Percentiles rank a stretch among this genome's conserved stretches.
These are phyloP conservation scores for Xylaria cubensis DNA, from an alignment of 495 filamentous ascomycete genomes.

Conservation along the genomic window DNA sequence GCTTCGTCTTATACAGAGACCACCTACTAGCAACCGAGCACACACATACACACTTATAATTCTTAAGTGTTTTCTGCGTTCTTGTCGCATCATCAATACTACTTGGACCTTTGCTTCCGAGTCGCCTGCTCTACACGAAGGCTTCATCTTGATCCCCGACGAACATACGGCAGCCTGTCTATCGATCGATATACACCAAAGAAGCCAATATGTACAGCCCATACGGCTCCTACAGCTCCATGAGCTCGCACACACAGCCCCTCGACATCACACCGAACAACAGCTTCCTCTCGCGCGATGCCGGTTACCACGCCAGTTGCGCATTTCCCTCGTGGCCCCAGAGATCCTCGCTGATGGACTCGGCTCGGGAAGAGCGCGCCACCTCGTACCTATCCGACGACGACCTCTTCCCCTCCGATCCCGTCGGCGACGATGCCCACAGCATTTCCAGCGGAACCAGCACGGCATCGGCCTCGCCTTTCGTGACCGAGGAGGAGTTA, in stretches of 20 bases:
- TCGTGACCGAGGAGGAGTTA: slow-evolving; percentile 47
- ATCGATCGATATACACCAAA: slow-evolving; percentile 1
- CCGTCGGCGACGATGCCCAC: slow-evolving; percentile 51
- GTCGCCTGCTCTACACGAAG: neutral
- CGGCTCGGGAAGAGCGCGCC: slow-evolving; percentile 47
- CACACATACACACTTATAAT: neutral
- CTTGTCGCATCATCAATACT: neutral
- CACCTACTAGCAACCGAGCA: neutral
- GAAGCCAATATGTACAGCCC: slow-evolving; percentile 51
- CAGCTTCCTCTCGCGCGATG: slow-evolving; percentile 45
- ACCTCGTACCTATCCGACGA: slow-evolving; percentile 59
- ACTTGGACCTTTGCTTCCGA: neutral
- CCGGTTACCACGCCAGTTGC: slow-evolving; percentile 48
- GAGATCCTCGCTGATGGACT: slow-evolving; percentile 50
- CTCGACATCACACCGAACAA: slow-evolving; percentile 59
- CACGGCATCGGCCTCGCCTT: slow-evolving; percentile 47
- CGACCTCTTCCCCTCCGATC: slow-evolving; percentile 51
- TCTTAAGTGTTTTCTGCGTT: neutral
- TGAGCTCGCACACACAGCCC: slow-evolving; percentile 52
- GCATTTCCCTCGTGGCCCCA: slow-evolving; percentile 61
- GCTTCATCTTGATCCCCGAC: slow-evolving; percentile 5
- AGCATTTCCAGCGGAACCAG: slow-evolving; percentile 55
- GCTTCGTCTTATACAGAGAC: neutral
- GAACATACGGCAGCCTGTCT: slow-evolving; percentile 28
- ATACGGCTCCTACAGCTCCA: slow-evolving; percentile 53